A percentile compares a stretch with the other conserved stretches of the same genome.
phyloP scores from a whole-genome alignment of 1,284 basidiomycete genomes.

The Sutorius eximius region DNA sequence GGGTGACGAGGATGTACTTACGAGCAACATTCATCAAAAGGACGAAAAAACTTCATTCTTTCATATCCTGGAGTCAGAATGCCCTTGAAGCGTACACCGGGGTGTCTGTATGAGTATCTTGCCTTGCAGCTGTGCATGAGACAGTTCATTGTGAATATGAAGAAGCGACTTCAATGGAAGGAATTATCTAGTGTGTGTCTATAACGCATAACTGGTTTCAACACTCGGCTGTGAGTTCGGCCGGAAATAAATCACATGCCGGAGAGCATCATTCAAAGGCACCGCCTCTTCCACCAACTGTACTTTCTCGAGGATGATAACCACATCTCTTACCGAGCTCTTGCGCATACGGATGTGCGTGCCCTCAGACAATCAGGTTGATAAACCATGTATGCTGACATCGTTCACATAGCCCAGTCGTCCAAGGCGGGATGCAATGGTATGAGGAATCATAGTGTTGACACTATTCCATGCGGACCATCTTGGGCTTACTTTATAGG shows the following conservation, averaged over 20 bases:
- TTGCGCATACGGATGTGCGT: constrained; percentile 41
- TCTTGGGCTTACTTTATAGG: constrained; percentile 43
- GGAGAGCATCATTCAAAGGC: no score
- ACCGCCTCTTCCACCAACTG: no score
- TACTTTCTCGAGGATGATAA: constrained; percentile 30
- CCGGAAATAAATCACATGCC: no score
- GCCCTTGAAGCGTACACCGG: neutral
- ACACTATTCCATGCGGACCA: neutral
- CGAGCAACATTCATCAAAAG: neutral
- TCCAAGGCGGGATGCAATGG: constrained; percentile 90
- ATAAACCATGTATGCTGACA: constrained; percentile 4
- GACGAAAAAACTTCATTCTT: neutral
- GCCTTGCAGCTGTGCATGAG: neutral
- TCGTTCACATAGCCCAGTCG: constrained; percentile 54
- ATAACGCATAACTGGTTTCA: no score
- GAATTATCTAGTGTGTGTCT: no score
- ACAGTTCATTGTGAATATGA: no score
- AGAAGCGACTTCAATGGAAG: no score
- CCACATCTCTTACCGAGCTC: constrained; percentile 42
- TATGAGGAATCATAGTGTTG: constrained; percentile 32
- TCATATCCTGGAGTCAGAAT: neutral
- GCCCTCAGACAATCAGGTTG: neutral
- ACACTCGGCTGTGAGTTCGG: no score
- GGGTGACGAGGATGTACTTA: neutral
- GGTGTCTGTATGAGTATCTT: neutral